Conservation (phyloP, 495 filamentous ascomycete species). For the Annulohypoxylon maeteangense region DNA sequence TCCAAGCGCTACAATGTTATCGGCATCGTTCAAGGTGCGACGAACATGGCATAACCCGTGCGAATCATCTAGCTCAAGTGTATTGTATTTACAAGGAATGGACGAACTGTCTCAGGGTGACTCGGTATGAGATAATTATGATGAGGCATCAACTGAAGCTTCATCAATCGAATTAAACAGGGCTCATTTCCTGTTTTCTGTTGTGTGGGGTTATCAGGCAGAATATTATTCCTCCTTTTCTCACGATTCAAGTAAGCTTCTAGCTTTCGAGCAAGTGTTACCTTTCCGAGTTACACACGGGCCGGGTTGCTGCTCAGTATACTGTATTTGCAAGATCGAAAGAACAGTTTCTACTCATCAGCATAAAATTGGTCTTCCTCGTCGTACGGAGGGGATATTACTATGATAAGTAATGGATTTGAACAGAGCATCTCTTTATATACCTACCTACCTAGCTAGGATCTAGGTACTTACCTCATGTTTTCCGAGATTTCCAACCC, state of each 20-base stretch:
- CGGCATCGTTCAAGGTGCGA: slow-evolving; percentile 74
- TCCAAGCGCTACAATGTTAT: slow-evolving; percentile 95
- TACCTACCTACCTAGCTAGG: background rate
- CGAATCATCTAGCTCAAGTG: background rate
- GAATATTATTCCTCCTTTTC: background rate
- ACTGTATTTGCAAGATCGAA: background rate
- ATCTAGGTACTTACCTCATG: background rate
- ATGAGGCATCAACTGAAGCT: background rate
- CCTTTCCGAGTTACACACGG: background rate
- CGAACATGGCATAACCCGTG: slow-evolving; percentile 53
- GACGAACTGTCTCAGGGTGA: background rate
- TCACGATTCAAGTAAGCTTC: background rate
- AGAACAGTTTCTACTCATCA: background rate
- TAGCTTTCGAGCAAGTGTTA: background rate
- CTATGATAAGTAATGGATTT: background rate
- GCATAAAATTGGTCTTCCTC: background rate
- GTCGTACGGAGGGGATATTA: background rate
- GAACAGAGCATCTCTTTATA: background rate
- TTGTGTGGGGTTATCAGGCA: background rate
- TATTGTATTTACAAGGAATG: background rate
- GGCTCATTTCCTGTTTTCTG: background rate
- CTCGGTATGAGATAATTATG: background rate
- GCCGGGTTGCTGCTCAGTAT: background rate
- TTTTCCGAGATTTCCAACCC: background rate
- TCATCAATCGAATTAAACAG: background rate